These are phyloP conservation scores for Didymellaceae sp. DNA, from an alignment of 2,329 filamentous ascomycete species.

Conservation along the genomic window DNA sequence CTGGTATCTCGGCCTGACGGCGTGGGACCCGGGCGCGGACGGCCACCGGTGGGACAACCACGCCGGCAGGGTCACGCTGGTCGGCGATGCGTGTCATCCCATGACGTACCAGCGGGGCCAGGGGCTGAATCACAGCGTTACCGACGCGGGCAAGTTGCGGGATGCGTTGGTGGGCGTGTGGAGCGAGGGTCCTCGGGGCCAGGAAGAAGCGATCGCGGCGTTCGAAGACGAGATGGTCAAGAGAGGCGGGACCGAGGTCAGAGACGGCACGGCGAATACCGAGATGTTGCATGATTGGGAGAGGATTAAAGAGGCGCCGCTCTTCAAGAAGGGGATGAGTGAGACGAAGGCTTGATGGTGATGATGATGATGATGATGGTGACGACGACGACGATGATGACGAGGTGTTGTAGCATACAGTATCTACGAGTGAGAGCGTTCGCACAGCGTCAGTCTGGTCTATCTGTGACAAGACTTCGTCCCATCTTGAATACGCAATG, in stretches of 20 bases:
- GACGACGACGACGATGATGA: too few species aligned
- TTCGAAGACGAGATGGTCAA: slow-evolving; percentile 57
- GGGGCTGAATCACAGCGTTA: slow-evolving; percentile 57
- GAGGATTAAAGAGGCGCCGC: slow-evolving; percentile 41
- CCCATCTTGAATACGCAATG: too few species aligned
- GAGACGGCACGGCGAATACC: slow-evolving; percentile 43
- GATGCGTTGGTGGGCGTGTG: slow-evolving; percentile 37
- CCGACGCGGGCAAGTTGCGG: slow-evolving; percentile 52
- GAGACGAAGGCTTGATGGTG: slow-evolving; percentile 26
- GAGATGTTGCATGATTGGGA: slow-evolving; percentile 48
- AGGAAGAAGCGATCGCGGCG: slow-evolving; percentile 40
- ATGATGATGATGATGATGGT: too few species aligned
- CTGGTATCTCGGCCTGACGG: slow-evolving; percentile 45
- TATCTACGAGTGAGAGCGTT: too few species aligned
- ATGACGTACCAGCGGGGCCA: slow-evolving; percentile 57
- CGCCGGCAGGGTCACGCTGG: slow-evolving; percentile 45
- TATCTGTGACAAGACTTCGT: too few species aligned
- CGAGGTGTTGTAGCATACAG: too few species aligned
- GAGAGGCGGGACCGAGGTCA: slow-evolving; percentile 43
- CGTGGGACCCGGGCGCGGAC: slow-evolving; percentile 45
- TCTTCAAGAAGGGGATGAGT: slow-evolving; percentile 43
- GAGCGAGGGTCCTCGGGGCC: slow-evolving; percentile 28
- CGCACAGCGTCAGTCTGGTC: too few species aligned
- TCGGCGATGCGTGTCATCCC: slow-evolving; percentile 51
- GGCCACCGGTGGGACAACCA: slow-evolving; percentile 45